Conservation (phyloP, 352 stramenopile genomes). For the Phytopythium delawarense region DNA sequence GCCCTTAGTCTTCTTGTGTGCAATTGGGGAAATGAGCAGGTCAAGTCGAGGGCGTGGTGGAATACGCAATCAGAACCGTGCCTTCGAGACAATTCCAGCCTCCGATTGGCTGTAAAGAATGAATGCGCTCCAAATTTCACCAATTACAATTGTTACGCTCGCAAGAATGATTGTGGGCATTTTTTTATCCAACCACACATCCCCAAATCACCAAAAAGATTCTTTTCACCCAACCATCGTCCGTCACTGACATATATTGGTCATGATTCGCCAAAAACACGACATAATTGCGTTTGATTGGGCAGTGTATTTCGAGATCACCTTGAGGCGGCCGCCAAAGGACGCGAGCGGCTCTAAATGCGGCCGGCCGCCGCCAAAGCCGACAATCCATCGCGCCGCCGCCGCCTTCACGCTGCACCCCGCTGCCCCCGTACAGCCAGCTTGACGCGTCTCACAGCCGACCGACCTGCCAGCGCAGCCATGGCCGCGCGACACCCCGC, state of each 20-base stretch:
- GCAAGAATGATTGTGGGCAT: not conserved
- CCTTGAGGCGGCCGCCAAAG: not conserved
- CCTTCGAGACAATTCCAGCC: constrained; percentile 2
- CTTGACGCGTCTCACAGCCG: not conserved
- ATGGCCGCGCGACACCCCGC: constrained; percentile 3
- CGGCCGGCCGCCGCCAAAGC: not conserved
- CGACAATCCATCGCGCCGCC: not conserved
- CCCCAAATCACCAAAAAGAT: not conserved
- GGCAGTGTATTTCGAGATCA: not conserved
- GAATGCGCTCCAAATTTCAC: not conserved
- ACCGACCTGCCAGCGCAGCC: not conserved
- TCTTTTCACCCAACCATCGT: not conserved
- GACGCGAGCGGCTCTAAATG: constrained; percentile 3
- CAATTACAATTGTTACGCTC: not conserved
- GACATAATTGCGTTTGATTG: not conserved
- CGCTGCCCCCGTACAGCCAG: not conserved
- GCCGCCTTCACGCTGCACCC: not conserved
- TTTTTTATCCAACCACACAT: not conserved
- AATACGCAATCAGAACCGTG: constrained; percentile 5
- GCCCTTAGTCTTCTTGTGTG: not conserved
- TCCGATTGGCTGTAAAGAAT: constrained; percentile 5
- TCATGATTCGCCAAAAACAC: not conserved
- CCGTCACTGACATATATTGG: not conserved
- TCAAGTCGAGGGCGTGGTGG: not conserved
- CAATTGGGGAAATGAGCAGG: constrained; percentile 23